Conservation (phyloP, 352 stramenopile species). For the Phytophthora colocasiae region DNA sequence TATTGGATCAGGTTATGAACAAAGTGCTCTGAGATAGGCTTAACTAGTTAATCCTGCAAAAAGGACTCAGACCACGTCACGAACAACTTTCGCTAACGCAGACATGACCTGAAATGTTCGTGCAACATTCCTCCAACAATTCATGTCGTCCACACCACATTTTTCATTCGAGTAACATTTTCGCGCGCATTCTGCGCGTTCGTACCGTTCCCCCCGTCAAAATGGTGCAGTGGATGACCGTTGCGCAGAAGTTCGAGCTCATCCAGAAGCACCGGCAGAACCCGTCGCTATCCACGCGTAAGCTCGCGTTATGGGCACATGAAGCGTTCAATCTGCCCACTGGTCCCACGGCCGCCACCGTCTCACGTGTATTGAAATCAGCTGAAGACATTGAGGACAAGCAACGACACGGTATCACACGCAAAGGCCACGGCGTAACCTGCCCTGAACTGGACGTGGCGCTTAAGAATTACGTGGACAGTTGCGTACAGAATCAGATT, state of each 20-base stretch:
- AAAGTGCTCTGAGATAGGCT: not conserved
- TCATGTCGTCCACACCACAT: not conserved
- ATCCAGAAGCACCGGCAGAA: conserved; percentile 40
- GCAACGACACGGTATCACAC: conserved; percentile 33
- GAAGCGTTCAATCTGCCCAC: conserved; percentile 37
- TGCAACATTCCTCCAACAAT: conserved; percentile 4
- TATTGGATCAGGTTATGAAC: not conserved
- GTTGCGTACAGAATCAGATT: conserved; percentile 20
- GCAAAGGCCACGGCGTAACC: conserved; percentile 35
- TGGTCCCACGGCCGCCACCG: conserved; percentile 25
- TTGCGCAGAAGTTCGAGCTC: conserved; percentile 43
- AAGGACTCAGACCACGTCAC: too few relatives aligned
- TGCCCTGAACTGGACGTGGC: conserved; percentile 31
- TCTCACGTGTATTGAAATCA: conserved; percentile 38
- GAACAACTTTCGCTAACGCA: too few relatives aligned
- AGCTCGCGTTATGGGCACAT: conserved; percentile 35
- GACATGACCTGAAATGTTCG: too few relatives aligned
- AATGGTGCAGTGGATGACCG: conserved; percentile 46
- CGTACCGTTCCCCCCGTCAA: conserved; percentile 26
- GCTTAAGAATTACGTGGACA: conserved; percentile 32
- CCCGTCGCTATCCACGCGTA: conserved; percentile 27
- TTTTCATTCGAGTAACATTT: conserved; percentile 9
- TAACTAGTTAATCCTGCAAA: not conserved
- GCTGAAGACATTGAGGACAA: conserved; percentile 39
- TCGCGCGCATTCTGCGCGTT: conserved; percentile 2